phyloP scores from a whole-genome alignment of 1,284 basidiomycete species.

The Tylopilus sp. region DNA sequence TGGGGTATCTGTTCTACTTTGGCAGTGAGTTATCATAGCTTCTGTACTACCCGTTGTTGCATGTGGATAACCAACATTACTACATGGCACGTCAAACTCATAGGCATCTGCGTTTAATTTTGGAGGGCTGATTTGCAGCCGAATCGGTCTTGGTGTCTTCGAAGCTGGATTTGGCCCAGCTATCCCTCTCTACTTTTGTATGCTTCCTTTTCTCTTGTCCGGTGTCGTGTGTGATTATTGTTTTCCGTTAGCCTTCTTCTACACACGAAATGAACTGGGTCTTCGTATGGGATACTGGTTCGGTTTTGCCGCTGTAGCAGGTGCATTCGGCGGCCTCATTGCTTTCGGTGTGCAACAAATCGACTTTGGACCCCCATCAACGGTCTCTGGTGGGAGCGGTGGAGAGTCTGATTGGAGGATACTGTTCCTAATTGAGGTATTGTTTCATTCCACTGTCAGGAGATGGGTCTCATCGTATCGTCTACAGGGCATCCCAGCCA shows the following conservation, averaged over 20 bases:
- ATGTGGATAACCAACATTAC: neutral
- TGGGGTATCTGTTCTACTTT: slow-evolving; percentile 80
- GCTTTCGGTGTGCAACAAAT: slow-evolving; percentile 79
- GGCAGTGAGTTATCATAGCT: slow-evolving; percentile 58
- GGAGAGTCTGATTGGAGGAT: slow-evolving; percentile 65
- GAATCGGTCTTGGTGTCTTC: slow-evolving; percentile 75
- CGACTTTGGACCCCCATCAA: slow-evolving; percentile 42
- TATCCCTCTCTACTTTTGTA: slow-evolving; percentile 81
- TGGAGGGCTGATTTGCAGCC: slow-evolving; percentile 63
- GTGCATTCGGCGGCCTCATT: slow-evolving; percentile 83
- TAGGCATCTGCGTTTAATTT: slow-evolving; percentile 73
- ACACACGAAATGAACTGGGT: slow-evolving; percentile 79
- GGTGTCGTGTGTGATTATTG: neutral
- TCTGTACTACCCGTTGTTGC: neutral
- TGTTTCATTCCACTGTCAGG: neutral
- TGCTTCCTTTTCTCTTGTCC: slow-evolving; percentile 29
- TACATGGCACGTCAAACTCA: neutral
- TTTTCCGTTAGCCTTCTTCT: slow-evolving; percentile 68
- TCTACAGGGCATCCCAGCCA: slow-evolving; percentile 68
- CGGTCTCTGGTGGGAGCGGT: slow-evolving; percentile 34
- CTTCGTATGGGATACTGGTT: slow-evolving; percentile 84
- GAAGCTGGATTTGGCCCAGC: slow-evolving; percentile 81
- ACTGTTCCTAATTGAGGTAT: slow-evolving; percentile 82
- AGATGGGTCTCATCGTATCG: neutral
- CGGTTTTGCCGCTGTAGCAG: slow-evolving; percentile 82